phyloP scores from a whole-genome alignment of 331 rosid genomes.

The Dryas integrifolia region DNA sequence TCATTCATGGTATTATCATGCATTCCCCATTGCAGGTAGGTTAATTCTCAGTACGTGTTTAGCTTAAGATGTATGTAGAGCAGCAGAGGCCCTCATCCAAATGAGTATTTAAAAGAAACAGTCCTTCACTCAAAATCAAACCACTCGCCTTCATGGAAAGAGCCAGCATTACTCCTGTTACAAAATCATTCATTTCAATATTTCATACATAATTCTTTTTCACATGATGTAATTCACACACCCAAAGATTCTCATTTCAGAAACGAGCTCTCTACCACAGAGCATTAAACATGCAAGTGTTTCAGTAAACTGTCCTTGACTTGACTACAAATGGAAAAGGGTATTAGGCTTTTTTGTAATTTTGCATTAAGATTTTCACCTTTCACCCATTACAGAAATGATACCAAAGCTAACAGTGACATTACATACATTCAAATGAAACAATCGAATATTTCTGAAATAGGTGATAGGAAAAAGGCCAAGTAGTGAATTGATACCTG shows the following conservation, averaged over 20 bases:
- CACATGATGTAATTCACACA: background rate
- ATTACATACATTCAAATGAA: background rate
- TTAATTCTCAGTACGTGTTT: background rate
- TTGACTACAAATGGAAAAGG: background rate
- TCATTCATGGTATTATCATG: background rate
- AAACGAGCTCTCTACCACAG: background rate
- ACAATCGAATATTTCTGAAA: background rate
- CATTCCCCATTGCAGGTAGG: background rate
- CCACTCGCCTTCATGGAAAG: background rate
- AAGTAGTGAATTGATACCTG: constrained; percentile 40
- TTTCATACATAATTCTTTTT: background rate
- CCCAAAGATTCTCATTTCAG: background rate
- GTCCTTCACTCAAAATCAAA: background rate
- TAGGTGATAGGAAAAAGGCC: no score
- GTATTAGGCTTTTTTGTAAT: background rate
- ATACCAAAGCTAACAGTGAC: background rate
- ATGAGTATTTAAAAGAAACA: background rate
- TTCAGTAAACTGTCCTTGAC: background rate
- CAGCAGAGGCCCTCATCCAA: background rate
- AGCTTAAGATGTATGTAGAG: background rate
- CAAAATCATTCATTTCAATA: background rate
- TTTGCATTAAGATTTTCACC: background rate
- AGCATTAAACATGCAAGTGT: background rate
- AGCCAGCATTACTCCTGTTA: no score
- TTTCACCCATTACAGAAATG: background rate